Base-by-base conservation (phyloP, 148 eudicot genomes). In the Rhododendron griersonianum region DNA sequence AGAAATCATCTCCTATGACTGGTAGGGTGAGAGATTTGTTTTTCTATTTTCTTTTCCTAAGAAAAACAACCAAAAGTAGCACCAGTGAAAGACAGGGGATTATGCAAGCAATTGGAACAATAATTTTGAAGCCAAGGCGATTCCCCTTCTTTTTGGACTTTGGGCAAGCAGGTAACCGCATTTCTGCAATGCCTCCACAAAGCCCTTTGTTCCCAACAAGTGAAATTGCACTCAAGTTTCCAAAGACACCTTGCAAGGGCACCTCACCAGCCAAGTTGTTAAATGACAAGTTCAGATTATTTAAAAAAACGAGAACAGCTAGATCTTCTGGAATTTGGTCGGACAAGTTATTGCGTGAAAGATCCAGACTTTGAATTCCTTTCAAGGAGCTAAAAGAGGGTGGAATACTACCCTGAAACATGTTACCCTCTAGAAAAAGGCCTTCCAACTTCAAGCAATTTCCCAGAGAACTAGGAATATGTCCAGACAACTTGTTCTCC, bases 171-270 rank as follows among this genome's bases (percentile, higher is more conserved):
- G 77, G 59, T 37, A 83, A 83, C 18, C 4, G 76, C 16, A 82
- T 7, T 63, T 59, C 75, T 41, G 7, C 30, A 30, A 82, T 41
- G 11, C 85, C 85, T 45, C 85, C 85, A 45, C 85, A 83, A 25
- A 83, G 61, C 78, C 48, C 33, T 14, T 3, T 41, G 7, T 83
- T 83, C 47, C 55, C 85, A 50, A 25, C 25, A 45, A 84, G 41
- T 67, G 85, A 28, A 84, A 33, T 33, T 10, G 1, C 3, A 25
- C 41, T 71, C 33, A 39, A 21, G 80, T 73, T 84, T 67, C 33
- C 7, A 1, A 84, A 84, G 85, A 84, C 28, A 69, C 80, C 80
- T 15, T 44, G 7, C 0, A 33, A 67, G 4, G 85, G 85, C 9
- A 65, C 85, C 78, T 65, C 85, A 67, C 85, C 55, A 9, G 0